phyloP scores from a whole-genome alignment of 495 filamentous ascomycete genomes.

The Lophiotrema nucula region DNA sequence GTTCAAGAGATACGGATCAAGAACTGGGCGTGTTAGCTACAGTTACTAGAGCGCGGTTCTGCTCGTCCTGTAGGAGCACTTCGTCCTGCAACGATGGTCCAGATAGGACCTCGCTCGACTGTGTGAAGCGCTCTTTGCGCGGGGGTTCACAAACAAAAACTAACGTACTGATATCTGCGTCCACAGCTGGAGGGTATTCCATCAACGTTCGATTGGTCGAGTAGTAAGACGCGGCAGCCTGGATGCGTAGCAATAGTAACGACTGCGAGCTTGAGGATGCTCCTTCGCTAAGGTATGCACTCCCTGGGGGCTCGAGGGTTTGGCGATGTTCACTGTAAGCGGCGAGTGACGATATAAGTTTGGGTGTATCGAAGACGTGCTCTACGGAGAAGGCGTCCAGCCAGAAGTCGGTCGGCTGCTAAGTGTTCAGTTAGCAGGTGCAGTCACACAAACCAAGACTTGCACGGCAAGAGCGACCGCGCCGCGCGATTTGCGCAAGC shows the following conservation, averaged over 20 bases:
- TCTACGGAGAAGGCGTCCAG: slow-evolving; percentile 62
- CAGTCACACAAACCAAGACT: slow-evolving; percentile 20
- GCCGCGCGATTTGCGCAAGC: background rate
- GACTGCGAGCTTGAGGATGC: slow-evolving; percentile 43
- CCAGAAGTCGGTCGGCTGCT: slow-evolving; percentile 87
- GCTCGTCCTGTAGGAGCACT: no score
- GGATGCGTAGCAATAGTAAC: slow-evolving; percentile 73
- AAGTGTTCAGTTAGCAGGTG: background rate
- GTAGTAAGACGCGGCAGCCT: slow-evolving; percentile 80
- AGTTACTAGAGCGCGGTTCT: no score
- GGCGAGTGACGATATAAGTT: slow-evolving; percentile 63
- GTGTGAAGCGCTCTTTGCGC: background rate
- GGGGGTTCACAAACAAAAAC: background rate
- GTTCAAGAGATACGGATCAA: slow-evolving; percentile 70
- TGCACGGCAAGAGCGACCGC: background rate
- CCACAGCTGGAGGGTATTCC: slow-evolving; percentile 68
- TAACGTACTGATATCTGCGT: slow-evolving; percentile 68
- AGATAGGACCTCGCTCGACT: no score
- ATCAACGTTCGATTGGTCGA: slow-evolving; percentile 71
- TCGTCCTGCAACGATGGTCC: no score
- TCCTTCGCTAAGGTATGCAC: slow-evolving; percentile 29
- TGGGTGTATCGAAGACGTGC: slow-evolving; percentile 57
- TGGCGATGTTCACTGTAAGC: slow-evolving; percentile 59
- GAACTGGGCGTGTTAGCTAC: slow-evolving; percentile 44
- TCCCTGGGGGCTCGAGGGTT: slow-evolving; percentile 8